Evolutionary conservation across 306 rosid species (phyloP).

Genomic region (Pterocarpus macrocarpus): DNA sequence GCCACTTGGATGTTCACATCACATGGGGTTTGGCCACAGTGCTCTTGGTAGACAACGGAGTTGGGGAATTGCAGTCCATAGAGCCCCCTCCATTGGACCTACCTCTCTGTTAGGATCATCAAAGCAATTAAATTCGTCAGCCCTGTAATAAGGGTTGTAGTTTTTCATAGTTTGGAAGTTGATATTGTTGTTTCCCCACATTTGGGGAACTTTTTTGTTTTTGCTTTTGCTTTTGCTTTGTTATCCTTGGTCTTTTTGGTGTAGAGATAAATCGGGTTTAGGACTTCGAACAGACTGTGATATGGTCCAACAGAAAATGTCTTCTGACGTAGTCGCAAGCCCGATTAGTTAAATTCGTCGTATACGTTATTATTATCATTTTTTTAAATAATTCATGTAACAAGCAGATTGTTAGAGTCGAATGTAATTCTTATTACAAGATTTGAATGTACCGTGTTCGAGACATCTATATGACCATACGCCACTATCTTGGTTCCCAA

Average conservation of each 20-base stretch:
- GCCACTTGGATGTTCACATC: constrained; percentile 97
- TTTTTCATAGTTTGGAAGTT: constrained; percentile 46
- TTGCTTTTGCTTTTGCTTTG: constrained; percentile 6
- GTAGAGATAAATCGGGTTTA: constrained; percentile 51
- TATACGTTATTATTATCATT: constrained; percentile 4
- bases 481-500: no score
- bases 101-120: constrained; percentile 68
- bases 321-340: constrained; percentile 38
- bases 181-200: constrained; percentile 56
- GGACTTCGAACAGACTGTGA: constrained; percentile 29
- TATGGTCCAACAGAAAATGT: constrained; percentile 27
- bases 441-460: neutral
- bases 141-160: constrained; percentile 40
- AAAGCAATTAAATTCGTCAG: neutral
- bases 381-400: constrained; percentile 8
- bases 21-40: constrained; percentile 96
- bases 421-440: neutral
- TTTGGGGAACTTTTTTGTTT: constrained; percentile 57
- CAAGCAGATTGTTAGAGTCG: constrained; percentile 27
- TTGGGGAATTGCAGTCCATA: constrained; percentile 72
- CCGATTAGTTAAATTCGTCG: constrained; percentile 41
- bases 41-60: constrained; percentile 81
- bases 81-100: constrained; percentile 80
- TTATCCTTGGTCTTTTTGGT: constrained; percentile 38
- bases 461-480: no score